Evolutionary conservation across 768 basidiomycete genomes (phyloP).

Genomic region (Leucocoprinus sp.): DNA sequence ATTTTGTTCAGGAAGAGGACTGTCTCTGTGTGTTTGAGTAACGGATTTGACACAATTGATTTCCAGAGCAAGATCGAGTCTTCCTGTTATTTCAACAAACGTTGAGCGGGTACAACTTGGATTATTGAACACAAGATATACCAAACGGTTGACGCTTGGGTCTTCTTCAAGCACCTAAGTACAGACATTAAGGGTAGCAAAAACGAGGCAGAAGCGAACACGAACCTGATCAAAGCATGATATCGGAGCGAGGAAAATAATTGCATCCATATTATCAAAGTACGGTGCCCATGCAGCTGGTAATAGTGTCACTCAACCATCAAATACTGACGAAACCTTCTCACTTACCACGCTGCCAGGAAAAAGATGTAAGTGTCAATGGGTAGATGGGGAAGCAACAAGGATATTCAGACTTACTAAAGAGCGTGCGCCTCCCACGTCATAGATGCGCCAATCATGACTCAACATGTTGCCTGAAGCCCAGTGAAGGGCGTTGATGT

Average conservation of each 20-base stretch:
- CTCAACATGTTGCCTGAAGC: constrained; percentile 18
- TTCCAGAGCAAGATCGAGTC: constrained; percentile 70
- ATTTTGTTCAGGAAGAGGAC: constrained; percentile 75
- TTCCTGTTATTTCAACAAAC: constrained; percentile 25
- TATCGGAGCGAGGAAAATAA: constrained; percentile 65
- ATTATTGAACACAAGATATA: too few species aligned
- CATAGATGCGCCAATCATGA: constrained; percentile 39
- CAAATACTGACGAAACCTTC: too few species aligned
- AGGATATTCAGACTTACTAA: constrained; percentile 33
- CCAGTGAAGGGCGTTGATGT: too few species aligned
- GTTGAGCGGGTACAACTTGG: too few species aligned
- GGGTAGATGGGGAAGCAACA: neutral
- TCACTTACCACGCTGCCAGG: constrained; percentile 23
- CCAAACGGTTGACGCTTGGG: constrained; percentile 52
- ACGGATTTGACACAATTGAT: constrained; percentile 49
- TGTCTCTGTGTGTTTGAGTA: constrained; percentile 54
- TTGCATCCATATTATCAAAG: constrained; percentile 66
- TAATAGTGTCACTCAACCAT: neutral
- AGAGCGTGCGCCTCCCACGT: constrained; percentile 60
- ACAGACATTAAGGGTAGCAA: constrained; percentile 36
- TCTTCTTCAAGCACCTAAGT: constrained; percentile 67
- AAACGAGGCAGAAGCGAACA: neutral
- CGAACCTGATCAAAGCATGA: neutral
- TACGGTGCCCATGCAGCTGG: constrained; percentile 51
- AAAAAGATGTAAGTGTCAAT: neutral